Percentiles rank a stretch among this genome's conserved stretches.
These are phyloP conservation scores for Ascocoryne sarcoides DNA, from an alignment of 2,329 filamentous ascomycete species.

Conservation along the genomic window DNA sequence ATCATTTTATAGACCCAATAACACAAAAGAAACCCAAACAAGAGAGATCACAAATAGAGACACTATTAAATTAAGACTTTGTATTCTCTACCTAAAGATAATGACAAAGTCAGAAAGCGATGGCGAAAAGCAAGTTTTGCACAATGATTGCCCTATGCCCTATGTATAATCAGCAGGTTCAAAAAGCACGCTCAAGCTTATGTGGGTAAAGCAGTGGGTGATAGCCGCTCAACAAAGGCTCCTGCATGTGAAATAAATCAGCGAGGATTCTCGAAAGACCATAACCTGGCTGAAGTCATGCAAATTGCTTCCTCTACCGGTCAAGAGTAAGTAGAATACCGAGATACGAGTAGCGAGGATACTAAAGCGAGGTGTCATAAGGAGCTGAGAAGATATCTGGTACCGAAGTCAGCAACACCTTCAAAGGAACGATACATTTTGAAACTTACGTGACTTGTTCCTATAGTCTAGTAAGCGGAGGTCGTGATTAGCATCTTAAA, in stretches of 20 bases:
- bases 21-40: background rate
- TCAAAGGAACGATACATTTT: background rate
- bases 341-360: too few relatives aligned
- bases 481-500: constrained; percentile 43
- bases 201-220: constrained; percentile 2
- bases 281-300: background rate
- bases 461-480: constrained; percentile 18
- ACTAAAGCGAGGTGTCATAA: too few relatives aligned
- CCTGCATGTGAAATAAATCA: constrained; percentile 24
- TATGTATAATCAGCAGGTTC: constrained; percentile 25
- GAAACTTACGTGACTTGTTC: constrained; percentile 19
- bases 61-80: background rate
- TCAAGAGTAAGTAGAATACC: too few relatives aligned
- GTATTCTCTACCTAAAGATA: constrained; percentile 12
- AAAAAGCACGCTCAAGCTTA: constrained; percentile 9
- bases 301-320: background rate
- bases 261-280: constrained; percentile 16
- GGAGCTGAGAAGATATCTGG: background rate
- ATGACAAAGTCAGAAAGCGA: background rate
- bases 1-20: too few relatives aligned
- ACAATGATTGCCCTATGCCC: constrained; percentile 11
- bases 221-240: constrained; percentile 10
- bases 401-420: background rate
- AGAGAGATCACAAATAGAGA: background rate
- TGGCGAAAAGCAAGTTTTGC: constrained; percentile 6